Base-by-base conservation (phyloP, 2,329 filamentous ascomycete genomes). In the Plenodomus lindquistii region DNA sequence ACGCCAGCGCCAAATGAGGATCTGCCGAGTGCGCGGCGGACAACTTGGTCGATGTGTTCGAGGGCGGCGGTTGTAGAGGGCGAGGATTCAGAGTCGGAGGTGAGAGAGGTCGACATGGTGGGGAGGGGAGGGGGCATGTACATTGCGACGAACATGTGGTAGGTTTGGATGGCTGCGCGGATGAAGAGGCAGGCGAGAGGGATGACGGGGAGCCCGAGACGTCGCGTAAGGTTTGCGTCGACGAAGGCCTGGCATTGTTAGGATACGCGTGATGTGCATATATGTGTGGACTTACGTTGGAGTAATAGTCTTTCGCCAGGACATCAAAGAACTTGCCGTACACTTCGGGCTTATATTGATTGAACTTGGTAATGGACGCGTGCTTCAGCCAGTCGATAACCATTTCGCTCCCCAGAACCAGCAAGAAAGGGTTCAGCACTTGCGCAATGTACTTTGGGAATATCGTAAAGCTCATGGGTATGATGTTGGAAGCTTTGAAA, bases 301-400 rank as follows among this genome's bases (percentile, higher is more conserved):
- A 93, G 69, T 99, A 99, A 74, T 99, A 99, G 71, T 99, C 94
- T 72, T 97, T 97, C 58, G 91, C 92, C 7, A 99, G 77, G 4
- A 99, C 89, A 66, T 99, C 95, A 15, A 97, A 81, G 67, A 94
- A 96, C 19, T 91, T 85, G 43, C 85, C 83, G 71, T 99, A 99
- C 46, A 99, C 88, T 6, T 83, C 84, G 2, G 94, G 94, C 56
- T 94, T 93, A 59, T 92, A 91, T 62, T 96, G 96, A 79, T 99
- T 99, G 77, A 99, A 99, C 69, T 99, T 99, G 69, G 87, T 92
- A 69, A 99, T 95, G 69, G 97, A 99, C 18, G 91, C 91, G 68
- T 99, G 95, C 72, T 99, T 99, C 71, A 97, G 83, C 83, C 89
- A 92, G 73, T 99, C 94, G 2, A 99, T 94, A 8, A 96, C 76